These are phyloP conservation scores for Coemansia biformis DNA, from an alignment of 192 early-diverging fungal species.

Conservation along the genomic window DNA sequence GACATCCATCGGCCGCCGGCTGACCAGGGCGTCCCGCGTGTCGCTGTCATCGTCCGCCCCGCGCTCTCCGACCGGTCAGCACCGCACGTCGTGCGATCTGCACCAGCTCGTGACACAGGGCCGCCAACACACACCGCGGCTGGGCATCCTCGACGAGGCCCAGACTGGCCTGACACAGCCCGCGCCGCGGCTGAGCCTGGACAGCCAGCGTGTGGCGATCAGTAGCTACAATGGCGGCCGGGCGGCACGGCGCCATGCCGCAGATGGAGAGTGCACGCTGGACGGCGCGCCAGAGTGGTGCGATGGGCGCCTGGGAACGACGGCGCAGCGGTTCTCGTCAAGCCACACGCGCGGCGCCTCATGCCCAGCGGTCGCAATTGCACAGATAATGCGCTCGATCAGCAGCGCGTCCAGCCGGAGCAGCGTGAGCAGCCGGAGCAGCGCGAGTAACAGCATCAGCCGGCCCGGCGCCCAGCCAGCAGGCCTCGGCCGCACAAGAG, in stretches of 20 bases:
- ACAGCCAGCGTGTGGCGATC: slow-evolving; percentile 32
- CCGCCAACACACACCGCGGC: not conserved
- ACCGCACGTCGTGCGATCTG: slow-evolving; percentile 2
- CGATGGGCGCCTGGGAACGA: slow-evolving; percentile 19
- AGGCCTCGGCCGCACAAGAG: too few species aligned
- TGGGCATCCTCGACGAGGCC: not conserved
- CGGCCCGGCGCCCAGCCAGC: too few species aligned
- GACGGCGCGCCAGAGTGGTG: slow-evolving; percentile 18
- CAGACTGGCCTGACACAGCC: not conserved
- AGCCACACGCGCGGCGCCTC: slow-evolving; percentile 39
- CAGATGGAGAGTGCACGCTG: slow-evolving; percentile 4
- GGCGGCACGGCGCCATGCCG: slow-evolving; percentile 2
- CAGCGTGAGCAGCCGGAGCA: slow-evolving; percentile 1
- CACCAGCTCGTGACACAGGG: not conserved
- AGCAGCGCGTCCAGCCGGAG: slow-evolving; percentile 32
- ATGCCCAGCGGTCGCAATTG: slow-evolving; percentile 43
- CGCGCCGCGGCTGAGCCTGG: slow-evolving; percentile 32
- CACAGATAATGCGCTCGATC: slow-evolving; percentile 47
- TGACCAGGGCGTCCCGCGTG: slow-evolving; percentile 9
- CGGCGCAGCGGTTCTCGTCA: slow-evolving; percentile 19
- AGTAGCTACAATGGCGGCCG: slow-evolving; percentile 9
- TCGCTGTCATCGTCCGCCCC: slow-evolving; percentile 22
- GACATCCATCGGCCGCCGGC: not conserved
- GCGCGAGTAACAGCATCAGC: slow-evolving; percentile 4
- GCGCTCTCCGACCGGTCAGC: slow-evolving; percentile 6